Evolutionary conservation across 768 basidiomycete genomes (phyloP).

Genomic region (Lactarius vividus): DNA sequence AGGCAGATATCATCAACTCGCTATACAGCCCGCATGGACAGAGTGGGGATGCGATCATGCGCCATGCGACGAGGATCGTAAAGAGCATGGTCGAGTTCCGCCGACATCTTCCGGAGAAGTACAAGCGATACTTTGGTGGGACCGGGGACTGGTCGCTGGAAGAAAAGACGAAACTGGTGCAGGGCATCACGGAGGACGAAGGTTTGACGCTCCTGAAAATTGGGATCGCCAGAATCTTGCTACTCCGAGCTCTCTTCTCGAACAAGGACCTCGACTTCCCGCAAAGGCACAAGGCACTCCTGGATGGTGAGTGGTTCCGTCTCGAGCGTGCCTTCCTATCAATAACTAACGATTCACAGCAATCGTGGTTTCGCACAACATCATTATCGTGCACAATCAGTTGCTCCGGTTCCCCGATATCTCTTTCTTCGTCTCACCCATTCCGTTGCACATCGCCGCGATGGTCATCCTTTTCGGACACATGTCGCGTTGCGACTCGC

Average conservation of each 20-base stretch:
- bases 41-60: constrained; percentile 65
- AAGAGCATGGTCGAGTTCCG: constrained; percentile 73
- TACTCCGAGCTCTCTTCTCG: constrained; percentile 77
- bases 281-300: constrained; percentile 66
- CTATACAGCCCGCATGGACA: constrained; percentile 76
- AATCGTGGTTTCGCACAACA: constrained; percentile 83
- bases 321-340: neutral
- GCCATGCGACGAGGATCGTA: constrained; percentile 75
- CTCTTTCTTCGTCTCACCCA: constrained; percentile 86
- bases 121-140: constrained; percentile 73
- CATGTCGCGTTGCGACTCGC: constrained; percentile 71
- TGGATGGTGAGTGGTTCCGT: constrained; percentile 59
- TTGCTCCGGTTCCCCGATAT: constrained; percentile 83
- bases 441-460: constrained; percentile 84
- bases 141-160: constrained; percentile 73
- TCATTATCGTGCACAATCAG: constrained; percentile 79
- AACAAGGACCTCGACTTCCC: constrained; percentile 65
- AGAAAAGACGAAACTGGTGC: constrained; percentile 60
- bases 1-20: constrained; percentile 86
- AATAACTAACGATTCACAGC: constrained; percentile 41
- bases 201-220: constrained; percentile 82
- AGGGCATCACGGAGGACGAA: constrained; percentile 74
- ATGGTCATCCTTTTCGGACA: constrained; percentile 90
- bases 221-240: constrained; percentile 74
- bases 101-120: constrained; percentile 64